phyloP scores from a whole-genome alignment of 2,329 filamentous ascomycete genomes.

The Penicillium sp. region DNA sequence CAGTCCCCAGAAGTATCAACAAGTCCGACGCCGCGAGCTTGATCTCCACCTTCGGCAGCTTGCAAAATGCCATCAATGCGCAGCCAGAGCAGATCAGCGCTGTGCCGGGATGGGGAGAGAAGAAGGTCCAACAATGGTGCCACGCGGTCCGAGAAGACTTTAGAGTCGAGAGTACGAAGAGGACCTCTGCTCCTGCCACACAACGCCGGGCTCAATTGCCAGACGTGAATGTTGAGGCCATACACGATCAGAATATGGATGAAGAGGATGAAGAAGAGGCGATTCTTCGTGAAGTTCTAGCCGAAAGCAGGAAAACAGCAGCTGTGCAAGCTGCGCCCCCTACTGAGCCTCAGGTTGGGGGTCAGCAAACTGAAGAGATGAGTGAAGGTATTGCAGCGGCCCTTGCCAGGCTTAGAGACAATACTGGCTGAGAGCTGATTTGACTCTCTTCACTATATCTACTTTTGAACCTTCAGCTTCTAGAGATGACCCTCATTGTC shows the following conservation, averaged over 20 bases:
- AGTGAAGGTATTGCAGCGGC: conserved; percentile 60
- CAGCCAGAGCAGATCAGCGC: conserved; percentile 77
- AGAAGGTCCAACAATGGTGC: conserved; percentile 87
- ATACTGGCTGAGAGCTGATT: conserved; percentile 19
- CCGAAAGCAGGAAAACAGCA: conserved; percentile 22
- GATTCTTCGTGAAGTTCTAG: conserved; percentile 36
- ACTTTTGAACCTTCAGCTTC: background rate
- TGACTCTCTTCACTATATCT: background rate
- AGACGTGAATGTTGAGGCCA: conserved; percentile 7
- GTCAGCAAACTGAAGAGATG: conserved; percentile 35
- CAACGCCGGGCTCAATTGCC: conserved; percentile 23
- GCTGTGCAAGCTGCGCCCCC: conserved; percentile 5
- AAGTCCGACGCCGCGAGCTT: conserved; percentile 90
- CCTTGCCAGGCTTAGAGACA: conserved; percentile 52
- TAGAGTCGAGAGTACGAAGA: conserved; percentile 68
- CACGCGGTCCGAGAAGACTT: conserved; percentile 82
- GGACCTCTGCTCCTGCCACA: conserved; percentile 40
- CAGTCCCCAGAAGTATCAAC: conserved; percentile 83
- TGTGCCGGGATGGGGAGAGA: conserved; percentile 91
- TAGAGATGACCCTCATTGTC: background rate
- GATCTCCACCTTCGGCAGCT: conserved; percentile 86
- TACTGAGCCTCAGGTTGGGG: background rate
- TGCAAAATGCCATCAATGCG: conserved; percentile 83
- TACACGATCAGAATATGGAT: conserved; percentile 1
- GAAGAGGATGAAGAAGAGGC: conserved; percentile 48